Conservation (phyloP, 73 alveolate species). For the Blepharisma japonicum region DNA sequence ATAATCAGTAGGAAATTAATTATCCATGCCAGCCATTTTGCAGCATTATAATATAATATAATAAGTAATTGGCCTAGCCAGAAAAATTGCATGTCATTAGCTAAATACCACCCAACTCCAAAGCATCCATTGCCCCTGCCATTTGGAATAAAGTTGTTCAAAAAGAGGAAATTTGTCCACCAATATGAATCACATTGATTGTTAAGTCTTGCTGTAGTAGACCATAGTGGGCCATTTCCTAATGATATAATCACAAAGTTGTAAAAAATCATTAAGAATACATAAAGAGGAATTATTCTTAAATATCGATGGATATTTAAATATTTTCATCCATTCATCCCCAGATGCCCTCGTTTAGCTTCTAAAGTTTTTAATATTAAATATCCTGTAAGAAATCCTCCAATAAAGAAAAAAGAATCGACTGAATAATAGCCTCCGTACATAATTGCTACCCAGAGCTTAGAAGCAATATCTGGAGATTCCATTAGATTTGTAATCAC, state of each 20-base stretch:
- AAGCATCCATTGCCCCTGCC: slow-evolving; percentile 25
- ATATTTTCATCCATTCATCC: background rate
- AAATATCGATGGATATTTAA: background rate
- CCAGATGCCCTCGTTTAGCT: slow-evolving; percentile 1
- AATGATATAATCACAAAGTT: background rate
- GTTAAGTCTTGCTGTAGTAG: background rate
- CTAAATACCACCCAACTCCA: slow-evolving; percentile 31
- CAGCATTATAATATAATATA: background rate
- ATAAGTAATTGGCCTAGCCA: background rate
- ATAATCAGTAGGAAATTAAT: background rate
- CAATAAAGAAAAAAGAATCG: slow-evolving; percentile 46
- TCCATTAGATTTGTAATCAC: no score
- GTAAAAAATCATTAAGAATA: background rate
- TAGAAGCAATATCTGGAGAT: no score
- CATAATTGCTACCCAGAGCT: slow-evolving; percentile 4
- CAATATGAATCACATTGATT: slow-evolving; percentile 34
- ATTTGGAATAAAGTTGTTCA: slow-evolving; percentile 38
- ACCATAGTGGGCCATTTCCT: slow-evolving; percentile 10
- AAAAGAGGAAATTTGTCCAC: slow-evolving; percentile 45
- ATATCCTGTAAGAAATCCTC: slow-evolving; percentile 44
- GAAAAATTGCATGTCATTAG: slow-evolving; percentile 30
- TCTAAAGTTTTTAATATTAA: background rate
- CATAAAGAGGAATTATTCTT: slow-evolving; percentile 15
- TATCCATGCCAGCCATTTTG: slow-evolving; percentile 9
- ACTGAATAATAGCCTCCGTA: slow-evolving; percentile 34